phyloP scores from a whole-genome alignment of 2,329 filamentous ascomycete genomes.

The Ascochyta viciae-villosae region DNA sequence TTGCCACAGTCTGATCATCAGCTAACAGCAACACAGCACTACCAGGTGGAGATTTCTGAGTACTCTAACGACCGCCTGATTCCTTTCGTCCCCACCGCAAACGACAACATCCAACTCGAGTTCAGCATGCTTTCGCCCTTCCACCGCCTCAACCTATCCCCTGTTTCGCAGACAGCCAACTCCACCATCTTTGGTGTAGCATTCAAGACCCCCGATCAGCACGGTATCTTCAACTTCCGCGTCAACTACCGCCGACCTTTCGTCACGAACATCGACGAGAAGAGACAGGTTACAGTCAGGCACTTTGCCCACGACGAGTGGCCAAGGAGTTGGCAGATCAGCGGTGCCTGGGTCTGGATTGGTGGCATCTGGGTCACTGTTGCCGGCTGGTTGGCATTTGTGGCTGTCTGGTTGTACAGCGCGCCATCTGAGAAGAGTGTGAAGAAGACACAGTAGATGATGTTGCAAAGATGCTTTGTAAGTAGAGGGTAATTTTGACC shows the following conservation, averaged over 20 bases:
- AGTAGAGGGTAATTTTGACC: slow-evolving; percentile 2
- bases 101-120: slow-evolving; percentile 87
- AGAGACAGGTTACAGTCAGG: slow-evolving; percentile 90
- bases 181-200: slow-evolving; percentile 75
- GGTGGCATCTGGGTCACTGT: slow-evolving; percentile 85
- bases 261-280: slow-evolving; percentile 87
- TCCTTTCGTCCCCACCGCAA: slow-evolving; percentile 73
- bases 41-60: slow-evolving; percentile 88
- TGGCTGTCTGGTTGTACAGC: slow-evolving; percentile 85
- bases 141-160: slow-evolving; percentile 79
- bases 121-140: slow-evolving; percentile 99
- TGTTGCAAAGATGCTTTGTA: not conserved
- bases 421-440: slow-evolving; percentile 61
- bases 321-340: slow-evolving; percentile 88
- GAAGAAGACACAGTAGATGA: slow-evolving; percentile 58
- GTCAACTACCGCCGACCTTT: slow-evolving; percentile 98
- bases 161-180: slow-evolving; percentile 64
- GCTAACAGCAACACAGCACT: slow-evolving; percentile 64
- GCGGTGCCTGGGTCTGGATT: slow-evolving; percentile 93
- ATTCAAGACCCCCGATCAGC: slow-evolving; percentile 91
- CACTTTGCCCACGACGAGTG: slow-evolving; percentile 99
- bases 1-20: not conserved
- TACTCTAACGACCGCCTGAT: slow-evolving; percentile 76
- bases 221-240: slow-evolving; percentile 98
- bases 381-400: slow-evolving; percentile 83